Evolutionary conservation across 2,329 filamentous ascomycete species (phyloP).

Genomic region (Zymoseptoria ardabiliae): DNA sequence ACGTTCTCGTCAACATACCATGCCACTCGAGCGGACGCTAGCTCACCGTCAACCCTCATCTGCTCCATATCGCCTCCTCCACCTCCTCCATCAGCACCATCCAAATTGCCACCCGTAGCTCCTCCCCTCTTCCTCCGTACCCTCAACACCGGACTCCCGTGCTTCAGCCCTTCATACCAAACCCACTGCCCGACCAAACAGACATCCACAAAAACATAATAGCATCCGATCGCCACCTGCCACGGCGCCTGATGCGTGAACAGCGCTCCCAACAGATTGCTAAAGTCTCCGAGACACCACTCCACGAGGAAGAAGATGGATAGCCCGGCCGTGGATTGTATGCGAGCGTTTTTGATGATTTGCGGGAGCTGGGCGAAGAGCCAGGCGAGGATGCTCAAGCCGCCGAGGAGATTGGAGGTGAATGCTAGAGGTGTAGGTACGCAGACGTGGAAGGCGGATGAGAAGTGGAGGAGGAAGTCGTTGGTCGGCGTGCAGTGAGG

Average conservation of each 20-base stretch:
- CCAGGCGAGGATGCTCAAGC: slow-evolving; percentile 59
- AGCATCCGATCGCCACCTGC: slow-evolving; percentile 58
- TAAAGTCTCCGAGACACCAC: slow-evolving; percentile 58
- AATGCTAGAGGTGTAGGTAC: slow-evolving; percentile 57
- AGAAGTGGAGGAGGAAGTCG: slow-evolving; percentile 50
- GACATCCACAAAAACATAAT: slow-evolving; percentile 60
- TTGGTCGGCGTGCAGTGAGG: slow-evolving; percentile 54
- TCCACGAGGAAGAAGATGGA: slow-evolving; percentile 59
- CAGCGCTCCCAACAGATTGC: slow-evolving; percentile 56
- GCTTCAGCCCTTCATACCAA: slow-evolving; percentile 55
- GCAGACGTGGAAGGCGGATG: slow-evolving; percentile 54
- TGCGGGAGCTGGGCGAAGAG: slow-evolving; percentile 63
- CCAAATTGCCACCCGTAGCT: slow-evolving; percentile 7
- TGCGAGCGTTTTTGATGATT: slow-evolving; percentile 59
- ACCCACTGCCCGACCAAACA: slow-evolving; percentile 56
- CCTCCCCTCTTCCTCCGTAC: slow-evolving; percentile 22
- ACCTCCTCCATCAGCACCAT: slow-evolving; percentile 11
- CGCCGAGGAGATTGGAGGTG: slow-evolving; percentile 53
- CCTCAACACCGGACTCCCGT: slow-evolving; percentile 39
- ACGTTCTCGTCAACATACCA: slow-evolving; percentile 8
- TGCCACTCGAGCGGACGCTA: slow-evolving; percentile 9
- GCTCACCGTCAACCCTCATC: slow-evolving; percentile 26
- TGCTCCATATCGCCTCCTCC: slow-evolving; percentile 19
- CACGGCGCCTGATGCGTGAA: slow-evolving; percentile 58
- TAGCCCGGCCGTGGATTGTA: slow-evolving; percentile 57